Percentiles rank a stretch among this genome's conserved stretches.
Conservation (phyloP, 2,329 filamentous ascomycete genomes). For the Zarea fungicola region DNA sequence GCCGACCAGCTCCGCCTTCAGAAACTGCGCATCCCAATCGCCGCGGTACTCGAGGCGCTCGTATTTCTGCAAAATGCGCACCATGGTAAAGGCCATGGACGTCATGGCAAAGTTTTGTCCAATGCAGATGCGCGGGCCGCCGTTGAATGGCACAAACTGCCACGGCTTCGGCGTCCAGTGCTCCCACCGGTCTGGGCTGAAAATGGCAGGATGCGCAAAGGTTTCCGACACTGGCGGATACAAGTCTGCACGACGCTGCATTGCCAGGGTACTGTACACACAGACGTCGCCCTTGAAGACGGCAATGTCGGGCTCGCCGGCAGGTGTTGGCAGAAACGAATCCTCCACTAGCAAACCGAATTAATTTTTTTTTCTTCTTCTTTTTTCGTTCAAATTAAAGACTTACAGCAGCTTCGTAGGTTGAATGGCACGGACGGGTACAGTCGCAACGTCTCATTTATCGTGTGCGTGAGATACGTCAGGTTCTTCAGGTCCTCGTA, state of each 20-base stretch:
- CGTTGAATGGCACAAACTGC: constrained; percentile 72
- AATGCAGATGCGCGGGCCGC: constrained; percentile 68
- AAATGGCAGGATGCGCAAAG: constrained; percentile 44
- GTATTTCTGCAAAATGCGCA: constrained; percentile 55
- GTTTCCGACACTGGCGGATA: constrained; percentile 47
- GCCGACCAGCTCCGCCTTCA: constrained; percentile 41
- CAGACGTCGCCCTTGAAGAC: constrained; percentile 62
- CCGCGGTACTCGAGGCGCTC: constrained; percentile 45
- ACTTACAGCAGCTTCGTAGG: constrained; percentile 61
- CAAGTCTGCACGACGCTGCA: constrained; percentile 65
- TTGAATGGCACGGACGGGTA: constrained; percentile 80
- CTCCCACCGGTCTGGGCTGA: constrained; percentile 64
- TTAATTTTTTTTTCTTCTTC: not conserved
- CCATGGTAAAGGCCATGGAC: constrained; percentile 51
- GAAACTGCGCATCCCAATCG: constrained; percentile 38
- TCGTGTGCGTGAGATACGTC: constrained; percentile 69
- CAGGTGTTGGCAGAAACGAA: constrained; percentile 65
- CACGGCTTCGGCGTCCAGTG: constrained; percentile 59
- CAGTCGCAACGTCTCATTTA: constrained; percentile 73
- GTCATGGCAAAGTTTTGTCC: constrained; percentile 79
- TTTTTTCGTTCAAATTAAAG: no score
- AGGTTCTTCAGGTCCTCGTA: constrained; percentile 82
- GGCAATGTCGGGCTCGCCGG: constrained; percentile 60
- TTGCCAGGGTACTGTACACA: constrained; percentile 61
- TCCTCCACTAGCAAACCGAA: not conserved